These are phyloP conservation scores for Tuber calosporum DNA, from an alignment of 495 filamentous ascomycete species.

Conservation along the genomic window DNA sequence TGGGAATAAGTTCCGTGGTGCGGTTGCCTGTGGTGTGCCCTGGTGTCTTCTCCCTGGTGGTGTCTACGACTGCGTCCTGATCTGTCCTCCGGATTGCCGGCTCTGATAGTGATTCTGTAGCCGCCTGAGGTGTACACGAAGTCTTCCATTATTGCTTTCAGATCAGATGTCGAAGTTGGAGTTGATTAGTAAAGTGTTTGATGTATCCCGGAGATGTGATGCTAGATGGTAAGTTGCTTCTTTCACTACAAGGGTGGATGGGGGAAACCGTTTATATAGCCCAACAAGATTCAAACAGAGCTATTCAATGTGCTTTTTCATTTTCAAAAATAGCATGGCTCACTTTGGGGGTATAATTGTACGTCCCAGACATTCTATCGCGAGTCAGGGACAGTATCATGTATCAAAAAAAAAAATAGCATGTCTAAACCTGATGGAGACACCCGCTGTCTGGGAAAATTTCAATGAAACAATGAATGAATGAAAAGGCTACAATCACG, in stretches of 20 bases:
- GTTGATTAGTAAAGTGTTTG: background rate
- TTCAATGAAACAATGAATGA: background rate
- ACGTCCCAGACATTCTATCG: background rate
- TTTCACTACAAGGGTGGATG: background rate
- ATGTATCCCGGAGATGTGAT: background rate
- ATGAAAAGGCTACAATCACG: background rate
- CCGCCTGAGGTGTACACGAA: background rate
- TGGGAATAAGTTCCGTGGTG: background rate
- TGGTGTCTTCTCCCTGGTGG: background rate
- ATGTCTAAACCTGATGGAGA: background rate
- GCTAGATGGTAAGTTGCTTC: background rate
- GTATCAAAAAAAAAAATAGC: background rate
- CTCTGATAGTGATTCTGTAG: background rate
- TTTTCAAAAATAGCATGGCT: background rate
- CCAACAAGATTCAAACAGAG: background rate
- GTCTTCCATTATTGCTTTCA: background rate
- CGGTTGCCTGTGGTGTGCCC: background rate
- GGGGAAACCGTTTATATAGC: background rate
- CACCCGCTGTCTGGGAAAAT: background rate
- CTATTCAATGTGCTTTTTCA: background rate
- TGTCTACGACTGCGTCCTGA: background rate
- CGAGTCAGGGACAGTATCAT: no score
- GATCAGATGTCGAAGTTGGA: background rate
- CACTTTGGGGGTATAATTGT: background rate
- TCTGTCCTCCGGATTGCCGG: background rate